A percentile compares a stretch with the other conserved stretches of the same genome.
Conservation (phyloP, 2,329 filamentous ascomycete genomes). For the Trichoderma koningiopsis region DNA sequence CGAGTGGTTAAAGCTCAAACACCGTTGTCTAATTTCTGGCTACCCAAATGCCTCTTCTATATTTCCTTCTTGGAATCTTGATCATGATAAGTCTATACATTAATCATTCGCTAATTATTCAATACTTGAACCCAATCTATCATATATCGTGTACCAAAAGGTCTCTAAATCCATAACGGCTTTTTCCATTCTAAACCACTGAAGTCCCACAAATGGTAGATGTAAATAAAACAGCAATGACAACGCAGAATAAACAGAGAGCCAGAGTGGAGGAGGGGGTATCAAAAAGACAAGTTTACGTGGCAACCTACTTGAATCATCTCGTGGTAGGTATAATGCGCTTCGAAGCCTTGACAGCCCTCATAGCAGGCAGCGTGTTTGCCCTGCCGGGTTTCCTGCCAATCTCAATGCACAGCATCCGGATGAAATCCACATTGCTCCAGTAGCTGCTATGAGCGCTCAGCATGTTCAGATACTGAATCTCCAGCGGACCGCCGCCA, state of each 20-base stretch:
- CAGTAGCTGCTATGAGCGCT: conserved; percentile 95
- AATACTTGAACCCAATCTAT: neutral
- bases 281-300: neutral
- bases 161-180: neutral
- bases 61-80: neutral
- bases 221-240: neutral
- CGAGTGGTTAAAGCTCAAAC: neutral
- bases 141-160: too few relatives aligned
- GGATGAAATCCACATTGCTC: conserved; percentile 82
- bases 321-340: conserved; percentile 33
- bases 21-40: too few relatives aligned
- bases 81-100: conserved; percentile 7
- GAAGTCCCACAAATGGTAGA: neutral
- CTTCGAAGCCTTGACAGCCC: conserved; percentile 57
- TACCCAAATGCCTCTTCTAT: neutral
- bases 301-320: neutral
- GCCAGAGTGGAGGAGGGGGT: neutral
- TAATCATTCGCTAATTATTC: neutral
- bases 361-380: conserved; percentile 59
- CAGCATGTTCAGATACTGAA: conserved; percentile 97
- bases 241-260: neutral
- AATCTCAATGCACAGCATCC: conserved; percentile 86
- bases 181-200: neutral
- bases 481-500: conserved; percentile 83
- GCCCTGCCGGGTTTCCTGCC: conserved; percentile 71